Percentiles rank a stretch among this genome's conserved stretches.
phyloP scores from a whole-genome alignment of 768 basidiomycete genomes.

The Mycena galopus region DNA sequence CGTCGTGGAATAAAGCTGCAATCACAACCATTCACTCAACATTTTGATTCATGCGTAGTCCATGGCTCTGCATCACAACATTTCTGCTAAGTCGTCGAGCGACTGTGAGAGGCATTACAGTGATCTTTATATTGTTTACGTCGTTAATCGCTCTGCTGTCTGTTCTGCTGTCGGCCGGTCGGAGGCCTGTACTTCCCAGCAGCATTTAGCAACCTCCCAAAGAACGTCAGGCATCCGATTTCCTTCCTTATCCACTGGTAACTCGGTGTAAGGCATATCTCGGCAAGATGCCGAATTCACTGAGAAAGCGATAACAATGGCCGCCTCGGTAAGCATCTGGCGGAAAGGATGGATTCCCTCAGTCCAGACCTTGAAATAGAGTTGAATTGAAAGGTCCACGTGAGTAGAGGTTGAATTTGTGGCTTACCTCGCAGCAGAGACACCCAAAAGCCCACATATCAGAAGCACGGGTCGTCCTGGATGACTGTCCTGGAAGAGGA shows the following conservation, averaged over 20 bases:
- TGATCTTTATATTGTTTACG: no score
- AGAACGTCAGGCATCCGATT: background rate
- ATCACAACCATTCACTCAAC: no score
- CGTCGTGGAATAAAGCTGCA: no score
- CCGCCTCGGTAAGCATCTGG: background rate
- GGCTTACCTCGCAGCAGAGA: background rate
- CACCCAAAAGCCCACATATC: background rate
- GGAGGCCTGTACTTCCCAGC: no score
- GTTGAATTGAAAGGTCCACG: background rate
- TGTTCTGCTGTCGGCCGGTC: no score
- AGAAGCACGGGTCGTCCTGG: background rate
- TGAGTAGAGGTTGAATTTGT: background rate
- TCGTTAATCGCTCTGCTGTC: no score
- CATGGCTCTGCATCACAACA: no score
- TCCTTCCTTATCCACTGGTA: background rate
- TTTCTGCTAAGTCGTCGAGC: no score
- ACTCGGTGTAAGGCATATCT: background rate
- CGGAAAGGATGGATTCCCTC: background rate
- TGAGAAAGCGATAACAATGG: background rate
- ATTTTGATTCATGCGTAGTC: no score
- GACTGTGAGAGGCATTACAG: no score
- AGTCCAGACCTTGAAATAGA: background rate
- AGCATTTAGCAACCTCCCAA: no score
- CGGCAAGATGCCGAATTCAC: background rate
- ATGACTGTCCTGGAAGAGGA: background rate